Base-by-base conservation (phyloP, 495 filamentous ascomycete species). In the Bacidia gigantensis region DNA sequence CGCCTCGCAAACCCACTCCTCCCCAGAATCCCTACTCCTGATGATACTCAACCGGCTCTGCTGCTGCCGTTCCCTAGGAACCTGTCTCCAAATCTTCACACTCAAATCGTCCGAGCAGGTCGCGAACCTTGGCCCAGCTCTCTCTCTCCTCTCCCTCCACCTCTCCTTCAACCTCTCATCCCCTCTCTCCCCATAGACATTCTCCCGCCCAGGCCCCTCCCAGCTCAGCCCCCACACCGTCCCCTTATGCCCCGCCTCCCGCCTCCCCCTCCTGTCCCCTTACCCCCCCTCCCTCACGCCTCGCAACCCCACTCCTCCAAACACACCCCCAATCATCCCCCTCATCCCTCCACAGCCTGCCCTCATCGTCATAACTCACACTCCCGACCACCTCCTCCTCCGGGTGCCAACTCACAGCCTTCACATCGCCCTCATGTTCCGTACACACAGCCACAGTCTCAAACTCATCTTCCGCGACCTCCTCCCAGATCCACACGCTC, bases 401-500 rank as follows among this genome's bases (percentile, higher is more conserved):
- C 2, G 88, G 86, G 62, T 92, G 85, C 92, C 92, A 98, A 0
- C 79, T 74, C 3, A 98, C 87, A 51, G 80, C 86, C 63, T 98
- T 98, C 35, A 98, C 89, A 64, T 98, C 92, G 12, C 84, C 89
- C 24, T 84, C 84, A 61, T 98, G 92, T 66, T 97, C 92, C 65
- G 82, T 83, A 65, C 96, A 73, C 51, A 98, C 90, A 0, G 90
- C 90, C 3, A 96, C 78, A 5, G 92, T 96, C 77, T 98, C 92
- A 63, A 86, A 96, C 55, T 95, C 89, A 61, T 95, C 90, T 24
- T 90, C 89, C 18, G 69, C 65, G 2, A 97, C 74, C 62, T 95
- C 89, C 65, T 98, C 92, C 92, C 92, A 98, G 46, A 98, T 84
- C 92, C 92, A 98, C n/a, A 98, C 86, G 21, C 78, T 83, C 69